Evolutionary conservation across 1,284 basidiomycete species (phyloP), one percentile per base, ranked within the genome.

Genomic region (Microstroma glucosiphilum): DNA sequence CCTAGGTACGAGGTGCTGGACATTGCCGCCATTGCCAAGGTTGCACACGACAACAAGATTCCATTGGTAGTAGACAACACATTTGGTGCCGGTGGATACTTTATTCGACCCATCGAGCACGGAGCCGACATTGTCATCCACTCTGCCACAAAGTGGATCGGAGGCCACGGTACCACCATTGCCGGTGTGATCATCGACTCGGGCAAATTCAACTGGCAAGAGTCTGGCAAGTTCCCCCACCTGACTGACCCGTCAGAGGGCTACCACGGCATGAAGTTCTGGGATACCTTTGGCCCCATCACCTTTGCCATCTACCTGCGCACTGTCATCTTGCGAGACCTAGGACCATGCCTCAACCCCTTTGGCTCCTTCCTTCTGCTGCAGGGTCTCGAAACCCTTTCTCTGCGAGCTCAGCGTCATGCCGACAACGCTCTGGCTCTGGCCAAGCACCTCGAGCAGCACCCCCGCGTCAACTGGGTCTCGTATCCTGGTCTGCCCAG

Each of bases 141-240:
- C 81, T 89, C 87, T 63, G 89, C 90, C 0, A 92, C 90, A 2
- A 92, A 93, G 78, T 92, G 91, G 91, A 91, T 92, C 58, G 88
- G 90, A 37, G 90, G 91, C 0, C 91, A 91, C 77, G 90, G 91
- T 62, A 92, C 88, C 1, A 91, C 89, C 26, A 90, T 93, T 58
- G 90, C 84, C 6, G 91, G 91, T 63, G 86, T 92, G 21, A 83
- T 93, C 65, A 79, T 92, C 60, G 90, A 91, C 78, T 84, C 86
- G 25, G 90, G 90, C 60, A 91, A 77, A 71, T 92, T 92, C 73
- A 86, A 93, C 83, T 94, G 91, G 91, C 81, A 84, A 13, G 82
- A 81, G 60, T 88, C 86, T 8, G 87, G 86, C 56, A 86, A 86
- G 72, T 92, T 91, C 84, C 88, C 89, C 1, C 85, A 85, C 17